Conservation (phyloP, 2,329 filamentous ascomycete species). For the Venturia carpophila region DNA sequence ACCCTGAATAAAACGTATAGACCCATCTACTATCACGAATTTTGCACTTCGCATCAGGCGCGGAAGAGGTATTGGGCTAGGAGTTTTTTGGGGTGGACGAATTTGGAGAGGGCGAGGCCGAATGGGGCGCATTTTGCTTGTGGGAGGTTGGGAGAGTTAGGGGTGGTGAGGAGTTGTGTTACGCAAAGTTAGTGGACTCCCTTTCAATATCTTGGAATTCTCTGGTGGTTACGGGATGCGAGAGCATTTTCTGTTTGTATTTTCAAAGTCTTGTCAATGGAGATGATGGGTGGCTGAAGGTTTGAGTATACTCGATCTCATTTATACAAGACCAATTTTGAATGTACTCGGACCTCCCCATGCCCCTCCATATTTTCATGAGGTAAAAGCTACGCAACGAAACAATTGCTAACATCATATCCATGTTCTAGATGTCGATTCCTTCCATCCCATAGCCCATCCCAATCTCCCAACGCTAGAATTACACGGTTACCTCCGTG, state of each 20-base stretch:
- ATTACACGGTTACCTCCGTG: conserved; percentile 82
- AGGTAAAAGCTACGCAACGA: too few relatives aligned
- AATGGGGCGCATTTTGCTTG: conserved; percentile 76
- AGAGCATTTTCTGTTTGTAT: not conserved
- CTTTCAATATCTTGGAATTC: not conserved
- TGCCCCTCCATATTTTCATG: too few relatives aligned
- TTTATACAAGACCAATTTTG: not conserved
- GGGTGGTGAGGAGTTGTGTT: conserved; percentile 67
- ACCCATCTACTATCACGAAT: conserved; percentile 91
- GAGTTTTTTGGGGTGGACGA: conserved; percentile 89
- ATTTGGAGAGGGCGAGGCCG: conserved; percentile 66
- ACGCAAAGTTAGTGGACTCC: conserved; percentile 65
- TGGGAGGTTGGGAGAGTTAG: conserved; percentile 60
- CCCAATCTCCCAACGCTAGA: conserved; percentile 69
- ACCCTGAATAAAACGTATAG: conserved; percentile 82
- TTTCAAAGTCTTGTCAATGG: not conserved
- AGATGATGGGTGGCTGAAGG: not conserved
- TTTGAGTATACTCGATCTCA: not conserved
- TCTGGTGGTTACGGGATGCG: too few relatives aligned
- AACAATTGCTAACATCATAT: not conserved
- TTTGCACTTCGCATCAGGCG: conserved; percentile 69
- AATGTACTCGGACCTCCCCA: not conserved
- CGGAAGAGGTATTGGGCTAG: conserved; percentile 93
- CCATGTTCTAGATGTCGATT: conserved; percentile 63
- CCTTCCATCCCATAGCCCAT: conserved; percentile 75